Conservation (phyloP, 2,329 filamentous ascomycete species). For the Penicillium psychrosexuale region DNA sequence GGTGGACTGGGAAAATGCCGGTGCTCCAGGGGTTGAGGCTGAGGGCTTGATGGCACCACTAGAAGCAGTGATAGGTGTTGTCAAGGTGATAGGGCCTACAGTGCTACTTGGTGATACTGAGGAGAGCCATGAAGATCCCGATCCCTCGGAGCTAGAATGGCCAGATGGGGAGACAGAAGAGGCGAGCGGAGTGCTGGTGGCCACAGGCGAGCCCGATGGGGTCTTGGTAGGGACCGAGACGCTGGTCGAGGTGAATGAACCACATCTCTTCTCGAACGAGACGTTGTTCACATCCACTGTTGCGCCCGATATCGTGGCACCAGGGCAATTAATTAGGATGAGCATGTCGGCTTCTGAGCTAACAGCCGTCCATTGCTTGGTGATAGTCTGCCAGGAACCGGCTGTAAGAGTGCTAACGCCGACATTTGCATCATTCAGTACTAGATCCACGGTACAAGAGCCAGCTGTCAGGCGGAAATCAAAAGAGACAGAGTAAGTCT, state of each 20-base stretch:
- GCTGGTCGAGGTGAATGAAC: background rate
- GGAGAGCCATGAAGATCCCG: background rate
- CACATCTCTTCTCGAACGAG: background rate
- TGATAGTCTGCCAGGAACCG: background rate
- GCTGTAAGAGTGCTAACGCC: background rate
- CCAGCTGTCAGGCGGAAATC: constrained; percentile 1
- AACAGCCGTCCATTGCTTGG: background rate
- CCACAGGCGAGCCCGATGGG: background rate
- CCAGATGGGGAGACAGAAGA: background rate
- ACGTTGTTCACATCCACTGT: constrained; percentile 1
- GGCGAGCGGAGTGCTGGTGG: background rate
- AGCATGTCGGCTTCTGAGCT: background rate
- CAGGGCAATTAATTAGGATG: background rate
- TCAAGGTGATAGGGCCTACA: background rate
- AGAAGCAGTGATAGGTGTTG: background rate
- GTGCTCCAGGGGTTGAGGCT: background rate
- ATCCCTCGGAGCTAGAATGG: background rate
- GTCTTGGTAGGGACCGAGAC: background rate
- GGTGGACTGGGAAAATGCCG: background rate
- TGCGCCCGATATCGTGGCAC: background rate
- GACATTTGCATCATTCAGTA: background rate
- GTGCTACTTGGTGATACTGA: background rate
- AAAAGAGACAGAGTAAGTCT: constrained; percentile 1
- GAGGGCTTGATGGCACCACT: background rate
- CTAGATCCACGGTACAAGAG: background rate